Conservation (phyloP, 2,329 filamentous ascomycete species). For the Atkinsonella texensis region DNA sequence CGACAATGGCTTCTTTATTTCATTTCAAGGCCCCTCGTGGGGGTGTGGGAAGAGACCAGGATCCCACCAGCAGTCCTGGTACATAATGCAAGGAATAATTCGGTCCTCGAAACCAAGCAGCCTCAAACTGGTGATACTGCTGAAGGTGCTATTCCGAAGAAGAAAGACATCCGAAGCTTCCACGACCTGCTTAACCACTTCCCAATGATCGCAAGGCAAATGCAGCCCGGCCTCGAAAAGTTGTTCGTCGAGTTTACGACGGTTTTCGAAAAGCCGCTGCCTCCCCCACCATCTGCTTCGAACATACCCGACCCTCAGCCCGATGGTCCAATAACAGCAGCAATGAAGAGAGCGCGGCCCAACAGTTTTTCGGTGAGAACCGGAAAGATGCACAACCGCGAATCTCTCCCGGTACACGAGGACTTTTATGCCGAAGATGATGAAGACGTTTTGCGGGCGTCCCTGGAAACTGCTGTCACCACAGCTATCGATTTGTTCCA, state of each 20-base stretch:
- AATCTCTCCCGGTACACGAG: constrained; percentile 39
- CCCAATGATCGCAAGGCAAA: constrained; percentile 89
- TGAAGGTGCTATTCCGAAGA: constrained; percentile 38
- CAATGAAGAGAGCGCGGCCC: constrained; percentile 43
- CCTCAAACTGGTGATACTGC: constrained; percentile 25
- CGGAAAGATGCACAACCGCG: constrained; percentile 19
- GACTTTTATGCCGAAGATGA: constrained; percentile 75
- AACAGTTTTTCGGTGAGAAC: constrained; percentile 30
- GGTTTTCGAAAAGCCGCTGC: constrained; percentile 74
- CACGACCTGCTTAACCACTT: constrained; percentile 83
- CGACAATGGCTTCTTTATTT: constrained; percentile 96
- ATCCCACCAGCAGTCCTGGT: constrained; percentile 54
- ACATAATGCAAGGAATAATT: constrained; percentile 28
- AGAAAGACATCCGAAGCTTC: constrained; percentile 88
- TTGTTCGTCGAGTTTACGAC: constrained; percentile 81
- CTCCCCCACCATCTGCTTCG: constrained; percentile 54
- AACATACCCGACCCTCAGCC: constrained; percentile 47
- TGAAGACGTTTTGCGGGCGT: constrained; percentile 78
- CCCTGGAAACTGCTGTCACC: constrained; percentile 84
- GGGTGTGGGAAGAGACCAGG: constrained; percentile 64
- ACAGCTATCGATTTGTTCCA: constrained; percentile 93
- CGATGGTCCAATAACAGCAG: constrained; percentile 42
- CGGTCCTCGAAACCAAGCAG: constrained; percentile 25
- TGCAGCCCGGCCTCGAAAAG: constrained; percentile 83
- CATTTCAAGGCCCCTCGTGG: constrained; percentile 80